Evolutionary conservation across 208 protist genomes (phyloP), one percentile per base, ranked within the genome.

Genomic region (Herpetomonas tarakana): DNA sequence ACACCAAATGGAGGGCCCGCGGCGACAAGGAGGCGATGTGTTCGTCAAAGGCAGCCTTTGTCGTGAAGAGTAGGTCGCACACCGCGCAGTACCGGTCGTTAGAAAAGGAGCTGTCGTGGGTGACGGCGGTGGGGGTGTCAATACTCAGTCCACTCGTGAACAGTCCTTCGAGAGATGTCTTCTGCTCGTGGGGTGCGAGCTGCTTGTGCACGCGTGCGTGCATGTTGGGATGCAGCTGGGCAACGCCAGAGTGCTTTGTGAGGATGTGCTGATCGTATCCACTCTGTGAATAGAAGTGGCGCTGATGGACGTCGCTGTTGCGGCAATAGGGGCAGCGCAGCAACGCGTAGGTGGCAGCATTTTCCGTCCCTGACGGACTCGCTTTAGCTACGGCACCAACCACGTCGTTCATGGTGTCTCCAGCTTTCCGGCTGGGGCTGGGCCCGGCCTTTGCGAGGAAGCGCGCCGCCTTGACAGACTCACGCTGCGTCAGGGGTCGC

Each of bases 401-500:
- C 0, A 22, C 52, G 12, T 11, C 27, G 2, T 22, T 21, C 24
- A 44, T 56, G 2, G 55, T 52, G 0, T 27, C 28, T 4, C 31
- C 47, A 22, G 61, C 62, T 16, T 26, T 47, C 24, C 46, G 44
- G 7, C 50, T 14, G 58, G 61, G 72, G 26, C 59, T 62, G 0
- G 58, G 52, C 9, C 67, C 68, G 41, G 68, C 70, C 18, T 74
- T 74, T 3, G 56, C 18, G 1, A 72, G 30, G 53, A 72, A 85
- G 29, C 78, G 73, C 58, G 68, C 24, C 6, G 73, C 30, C 64
- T 85, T 85, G 29, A 64, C 68, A 44, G 53, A 39, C 55, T 85
- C 78, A 18, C 58, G 68, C 26, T 50, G 4, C 0, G 69, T 85
- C 2, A 85, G 57, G 0, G 70, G 60, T 4, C 78, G 68, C 2